phyloP scores from a whole-genome alignment of 2,329 filamentous ascomycete genomes.

The Dendrostoma leiphaemia region DNA sequence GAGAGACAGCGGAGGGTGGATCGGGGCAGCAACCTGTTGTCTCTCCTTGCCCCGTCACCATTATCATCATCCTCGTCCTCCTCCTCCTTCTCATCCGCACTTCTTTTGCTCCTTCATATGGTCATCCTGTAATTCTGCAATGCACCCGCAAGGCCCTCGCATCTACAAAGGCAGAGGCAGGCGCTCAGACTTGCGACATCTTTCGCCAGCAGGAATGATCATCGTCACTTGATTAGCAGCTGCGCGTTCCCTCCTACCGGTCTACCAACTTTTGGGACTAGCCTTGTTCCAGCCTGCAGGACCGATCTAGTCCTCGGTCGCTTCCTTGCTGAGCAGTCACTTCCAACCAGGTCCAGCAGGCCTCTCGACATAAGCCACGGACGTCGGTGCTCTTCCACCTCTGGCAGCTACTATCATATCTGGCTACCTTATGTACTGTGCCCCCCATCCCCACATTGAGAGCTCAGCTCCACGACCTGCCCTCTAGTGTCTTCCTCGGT shows the following conservation, averaged over 20 bases:
- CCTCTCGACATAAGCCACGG: neutral
- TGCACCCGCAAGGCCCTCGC: neutral
- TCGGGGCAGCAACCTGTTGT: neutral
- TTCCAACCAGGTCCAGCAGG: too few species aligned
- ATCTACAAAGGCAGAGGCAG: neutral
- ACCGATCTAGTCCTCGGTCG: neutral
- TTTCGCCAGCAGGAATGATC: neutral
- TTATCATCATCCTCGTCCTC: too few species aligned
- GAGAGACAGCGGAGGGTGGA: slow-evolving; percentile 9
- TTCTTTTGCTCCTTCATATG: too few species aligned
- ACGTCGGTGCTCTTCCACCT: neutral
- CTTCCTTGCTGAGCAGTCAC: neutral
- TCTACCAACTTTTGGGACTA: slow-evolving; percentile 1
- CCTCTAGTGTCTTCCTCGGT: neutral
- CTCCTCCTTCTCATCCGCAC: too few species aligned
- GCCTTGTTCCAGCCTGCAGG: slow-evolving; percentile 9
- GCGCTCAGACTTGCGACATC: neutral
- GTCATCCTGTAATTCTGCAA: neutral
- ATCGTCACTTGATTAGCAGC: slow-evolving; percentile 12
- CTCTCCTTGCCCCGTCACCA: too few species aligned
- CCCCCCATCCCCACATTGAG: too few species aligned
- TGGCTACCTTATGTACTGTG: too few species aligned
- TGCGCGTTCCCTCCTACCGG: slow-evolving; percentile 4
- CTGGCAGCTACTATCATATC: neutral
- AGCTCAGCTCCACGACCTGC: neutral